Percentiles rank a stretch among this genome's conserved stretches.
Evolutionary conservation across 2,329 filamentous ascomycete genomes (phyloP).

Genomic region (Didymella sp.): DNA sequence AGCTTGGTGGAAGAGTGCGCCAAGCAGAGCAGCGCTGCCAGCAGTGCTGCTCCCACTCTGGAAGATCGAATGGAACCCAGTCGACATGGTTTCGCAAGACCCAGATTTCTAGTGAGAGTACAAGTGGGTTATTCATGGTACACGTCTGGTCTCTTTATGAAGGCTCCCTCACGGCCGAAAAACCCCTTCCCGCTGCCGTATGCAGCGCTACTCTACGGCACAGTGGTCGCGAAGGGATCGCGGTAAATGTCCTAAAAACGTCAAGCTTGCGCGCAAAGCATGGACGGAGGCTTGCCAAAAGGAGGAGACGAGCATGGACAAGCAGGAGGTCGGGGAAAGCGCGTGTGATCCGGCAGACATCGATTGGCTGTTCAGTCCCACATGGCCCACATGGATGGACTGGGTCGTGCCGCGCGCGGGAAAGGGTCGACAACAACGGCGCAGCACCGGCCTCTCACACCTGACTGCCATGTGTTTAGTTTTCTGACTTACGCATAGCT

Average conservation of each 20-base stretch:
- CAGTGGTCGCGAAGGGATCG: not conserved
- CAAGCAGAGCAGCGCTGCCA: not conserved
- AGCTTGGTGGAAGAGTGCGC: not conserved
- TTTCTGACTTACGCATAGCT: not conserved
- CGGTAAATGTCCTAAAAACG: not conserved
- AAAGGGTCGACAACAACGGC: not conserved
- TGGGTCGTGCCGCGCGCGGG: not conserved
- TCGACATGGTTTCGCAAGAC: not conserved
- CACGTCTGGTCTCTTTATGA: not conserved
- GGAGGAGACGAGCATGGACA: not conserved
- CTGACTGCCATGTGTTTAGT: not conserved
- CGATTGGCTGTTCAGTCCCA: not conserved
- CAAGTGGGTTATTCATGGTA: not conserved
- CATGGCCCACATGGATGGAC: not conserved
- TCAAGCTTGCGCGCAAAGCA: not conserved
- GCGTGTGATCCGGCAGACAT: not conserved
- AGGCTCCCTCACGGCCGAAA: not conserved
- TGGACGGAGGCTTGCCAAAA: not conserved
- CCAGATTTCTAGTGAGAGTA: conserved; percentile 21
- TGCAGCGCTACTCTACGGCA: not conserved
- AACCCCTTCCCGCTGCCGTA: not conserved
- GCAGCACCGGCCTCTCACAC: not conserved
- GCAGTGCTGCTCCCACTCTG: not conserved
- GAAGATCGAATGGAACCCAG: not conserved
- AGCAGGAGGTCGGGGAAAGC: not conserved